Base-by-base conservation (phyloP, 2,329 filamentous ascomycete species). In the Dryadomyces quercus-mongolicae region DNA sequence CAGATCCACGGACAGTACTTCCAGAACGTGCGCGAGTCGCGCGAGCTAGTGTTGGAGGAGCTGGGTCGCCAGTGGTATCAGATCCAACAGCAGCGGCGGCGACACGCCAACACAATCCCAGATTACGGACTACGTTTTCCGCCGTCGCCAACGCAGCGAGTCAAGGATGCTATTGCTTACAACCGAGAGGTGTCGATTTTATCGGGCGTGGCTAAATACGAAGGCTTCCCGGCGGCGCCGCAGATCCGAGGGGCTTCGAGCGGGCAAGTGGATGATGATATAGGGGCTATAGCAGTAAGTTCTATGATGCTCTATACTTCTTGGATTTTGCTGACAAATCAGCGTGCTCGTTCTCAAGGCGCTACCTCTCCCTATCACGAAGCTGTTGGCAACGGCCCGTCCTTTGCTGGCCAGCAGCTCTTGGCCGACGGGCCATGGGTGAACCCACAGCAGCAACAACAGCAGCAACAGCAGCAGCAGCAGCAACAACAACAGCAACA, bases 151-250 rank as follows among this genome's bases (percentile, higher is more conserved):
- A 79, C 84, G 31, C 85, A 91, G 62, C 88, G 92, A 63, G 79
- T 95, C 57, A 78, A 82, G 58, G 87, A 96, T 58, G 91, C 95
- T 61, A 80, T 90, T 51, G 86, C 91, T 49, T 97, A 97, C 72
- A 97, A 95, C 67, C 87, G 86, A 60, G 93, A 98, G 67, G 91
- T 98, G 5, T 95, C 91, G 0, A 82, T 96, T 31, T 73, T 98
- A 55, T 85, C 91, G 6, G 92, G 92, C 42, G 77, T 97, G 52
- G 91, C 92, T 40, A 97, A 96, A 70, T 91, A 96, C 66, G 84
- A 95, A 63, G 93, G 93, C 22, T 98, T 98, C 70, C 93, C 93
- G 40, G 91, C 92, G 36, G 93, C 91, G n/a, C 93, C 93, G 20
- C 78, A 87, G 38, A 85, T 98, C 69, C 76, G 76, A 55, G 79